Conservation (phyloP, 345 rosid genomes). For the Aurinia saxatilis region DNA sequence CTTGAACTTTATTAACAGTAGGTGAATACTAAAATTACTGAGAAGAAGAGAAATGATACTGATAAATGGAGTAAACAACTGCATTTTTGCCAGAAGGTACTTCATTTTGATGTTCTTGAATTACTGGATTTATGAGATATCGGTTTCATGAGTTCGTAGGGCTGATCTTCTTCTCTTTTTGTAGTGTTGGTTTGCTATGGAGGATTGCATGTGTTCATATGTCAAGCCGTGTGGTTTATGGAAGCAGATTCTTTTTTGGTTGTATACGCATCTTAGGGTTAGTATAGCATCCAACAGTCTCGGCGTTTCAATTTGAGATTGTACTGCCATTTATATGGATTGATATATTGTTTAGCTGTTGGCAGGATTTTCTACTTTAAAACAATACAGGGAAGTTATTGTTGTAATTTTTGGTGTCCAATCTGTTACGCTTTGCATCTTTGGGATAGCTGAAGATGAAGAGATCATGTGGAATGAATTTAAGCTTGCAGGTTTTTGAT, state of each 20-base stretch:
- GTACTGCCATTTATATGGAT: not conserved
- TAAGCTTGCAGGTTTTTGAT: constrained; percentile 53
- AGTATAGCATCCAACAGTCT: not conserved
- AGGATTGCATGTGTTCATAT: constrained; percentile 86
- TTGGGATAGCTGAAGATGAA: constrained; percentile 87
- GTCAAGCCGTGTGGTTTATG: constrained; percentile 52
- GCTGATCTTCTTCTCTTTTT: constrained; percentile 3
- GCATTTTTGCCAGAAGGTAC: constrained; percentile 91
- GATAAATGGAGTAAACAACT: too few relatives aligned
- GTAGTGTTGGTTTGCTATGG: constrained; percentile 96
- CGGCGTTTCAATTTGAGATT: not conserved
- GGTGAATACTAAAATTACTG: too few relatives aligned
- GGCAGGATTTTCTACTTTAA: constrained; percentile 84
- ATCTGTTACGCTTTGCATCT: constrained; percentile 76
- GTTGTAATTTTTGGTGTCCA: constrained; percentile 85
- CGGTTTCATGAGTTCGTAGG: too few relatives aligned
- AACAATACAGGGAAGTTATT: constrained; percentile 94
- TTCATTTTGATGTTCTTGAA: not conserved
- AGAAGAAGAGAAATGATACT: too few relatives aligned
- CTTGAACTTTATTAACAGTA: too few relatives aligned
- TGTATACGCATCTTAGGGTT: constrained; percentile 99
- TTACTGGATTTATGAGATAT: not conserved
- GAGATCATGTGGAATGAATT: constrained; percentile 88
- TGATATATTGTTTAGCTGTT: constrained; percentile 5
- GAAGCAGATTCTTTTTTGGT: constrained; percentile 74